Percentiles rank a stretch among this genome's conserved stretches.
Evolutionary conservation across 805 yeast genomes (phyloP).

Genomic region (Yamadazyma laniorum): DNA sequence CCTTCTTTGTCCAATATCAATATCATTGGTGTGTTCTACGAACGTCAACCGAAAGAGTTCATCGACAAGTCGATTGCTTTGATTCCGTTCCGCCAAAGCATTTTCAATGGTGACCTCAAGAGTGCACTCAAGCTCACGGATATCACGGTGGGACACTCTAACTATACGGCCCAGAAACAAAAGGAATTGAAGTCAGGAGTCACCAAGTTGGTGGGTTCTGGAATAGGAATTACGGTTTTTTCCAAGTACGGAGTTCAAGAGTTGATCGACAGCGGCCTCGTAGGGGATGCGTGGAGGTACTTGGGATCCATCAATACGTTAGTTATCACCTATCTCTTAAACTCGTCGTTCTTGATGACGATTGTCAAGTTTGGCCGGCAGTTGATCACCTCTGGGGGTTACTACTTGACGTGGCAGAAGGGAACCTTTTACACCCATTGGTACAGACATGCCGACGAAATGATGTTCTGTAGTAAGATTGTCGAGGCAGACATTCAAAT

Average conservation of each 20-base stretch:
- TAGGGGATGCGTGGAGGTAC: constrained; percentile 36
- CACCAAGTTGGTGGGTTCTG: constrained; percentile 29
- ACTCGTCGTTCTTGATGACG: constrained; percentile 41
- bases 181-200: constrained; percentile 31
- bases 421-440: constrained; percentile 65
- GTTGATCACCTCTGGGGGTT: constrained; percentile 44
- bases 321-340: constrained; percentile 37
- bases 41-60: constrained; percentile 21
- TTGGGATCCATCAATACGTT: constrained; percentile 48
- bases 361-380: constrained; percentile 42
- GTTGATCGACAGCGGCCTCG: constrained; percentile 39
- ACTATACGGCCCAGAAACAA: constrained; percentile 41
- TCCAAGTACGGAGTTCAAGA: constrained; percentile 43
- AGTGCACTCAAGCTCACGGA: constrained; percentile 59
- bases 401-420: constrained; percentile 56
- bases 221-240: constrained; percentile 33
- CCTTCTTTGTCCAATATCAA: constrained; percentile 30
- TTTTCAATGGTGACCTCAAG: constrained; percentile 56
- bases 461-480: constrained; percentile 62
- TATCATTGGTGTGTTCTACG: constrained; percentile 25
- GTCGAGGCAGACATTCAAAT: constrained; percentile 62
- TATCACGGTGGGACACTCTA: constrained; percentile 55
- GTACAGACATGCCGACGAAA: constrained; percentile 64
- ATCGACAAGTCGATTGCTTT: constrained; percentile 45
- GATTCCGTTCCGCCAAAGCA: constrained; percentile 62